Percentiles rank a stretch among this genome's conserved stretches.
These are phyloP conservation scores for Mucor ambiguus DNA, from an alignment of 371 early-diverging fungal species.

Conservation along the genomic window DNA sequence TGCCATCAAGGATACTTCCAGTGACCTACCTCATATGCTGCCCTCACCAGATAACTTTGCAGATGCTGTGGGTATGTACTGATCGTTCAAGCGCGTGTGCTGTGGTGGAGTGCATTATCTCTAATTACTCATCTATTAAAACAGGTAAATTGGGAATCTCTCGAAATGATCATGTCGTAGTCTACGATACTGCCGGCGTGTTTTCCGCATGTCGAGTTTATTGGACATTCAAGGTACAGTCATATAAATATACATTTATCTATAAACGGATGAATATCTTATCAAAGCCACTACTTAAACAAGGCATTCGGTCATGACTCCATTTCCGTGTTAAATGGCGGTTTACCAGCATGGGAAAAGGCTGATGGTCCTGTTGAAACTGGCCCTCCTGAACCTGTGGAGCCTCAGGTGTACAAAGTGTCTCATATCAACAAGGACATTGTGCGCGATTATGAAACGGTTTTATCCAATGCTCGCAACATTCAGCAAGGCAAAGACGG, in stretches of 20 bases:
- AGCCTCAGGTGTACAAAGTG: constrained; percentile 40
- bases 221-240: constrained; percentile 79
- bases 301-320: constrained; percentile 84
- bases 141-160: constrained; percentile 70
- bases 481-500: constrained; percentile 26
- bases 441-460: constrained; percentile 61
- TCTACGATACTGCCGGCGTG: constrained; percentile 75
- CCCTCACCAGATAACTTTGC: constrained; percentile 67
- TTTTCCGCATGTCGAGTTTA: constrained; percentile 78
- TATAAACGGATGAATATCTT: too few relatives aligned
- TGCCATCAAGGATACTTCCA: constrained; percentile 65
- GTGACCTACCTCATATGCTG: constrained; percentile 79
- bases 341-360: constrained; percentile 78
- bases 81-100: neutral
- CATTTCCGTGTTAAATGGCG: constrained; percentile 88
- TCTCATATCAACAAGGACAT: constrained; percentile 44
- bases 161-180: constrained; percentile 72
- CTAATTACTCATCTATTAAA: neutral
- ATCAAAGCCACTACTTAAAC: neutral
- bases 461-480: constrained; percentile 51
- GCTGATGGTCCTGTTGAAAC: constrained; percentile 49
- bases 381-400: constrained; percentile 13
- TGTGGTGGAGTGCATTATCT: neutral
- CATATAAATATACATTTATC: neutral
- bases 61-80: constrained; percentile 52